A percentile compares a stretch with the other conserved stretches of the same genome.
Conservation (phyloP, 805 yeast species). For the Myxozyma vanderwaltii region DNA sequence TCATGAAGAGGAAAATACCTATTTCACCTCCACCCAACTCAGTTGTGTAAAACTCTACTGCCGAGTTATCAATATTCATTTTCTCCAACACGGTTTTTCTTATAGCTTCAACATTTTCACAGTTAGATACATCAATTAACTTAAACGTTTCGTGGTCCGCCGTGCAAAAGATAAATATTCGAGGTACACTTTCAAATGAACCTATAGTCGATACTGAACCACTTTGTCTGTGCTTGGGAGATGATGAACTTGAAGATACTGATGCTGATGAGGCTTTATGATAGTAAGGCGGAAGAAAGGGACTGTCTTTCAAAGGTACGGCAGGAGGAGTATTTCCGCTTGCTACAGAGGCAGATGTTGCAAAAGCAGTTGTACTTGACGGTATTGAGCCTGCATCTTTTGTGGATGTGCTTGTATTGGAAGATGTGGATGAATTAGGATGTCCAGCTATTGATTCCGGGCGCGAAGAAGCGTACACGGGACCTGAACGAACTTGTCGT, state of each 20-base stretch:
- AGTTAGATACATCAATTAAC: constrained; percentile 49
- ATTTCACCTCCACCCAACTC: constrained; percentile 29
- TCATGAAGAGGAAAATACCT: constrained; percentile 11
- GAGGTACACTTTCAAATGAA: constrained; percentile 2
- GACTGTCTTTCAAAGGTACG: background rate
- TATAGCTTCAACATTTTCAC: constrained; percentile 71
- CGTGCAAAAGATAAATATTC: constrained; percentile 55
- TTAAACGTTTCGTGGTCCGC: constrained; percentile 60
- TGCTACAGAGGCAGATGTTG: background rate
- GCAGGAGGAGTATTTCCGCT: background rate
- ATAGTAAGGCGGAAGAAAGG: background rate
- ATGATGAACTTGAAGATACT: background rate
- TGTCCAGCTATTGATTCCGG: background rate
- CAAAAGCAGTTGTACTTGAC: background rate
- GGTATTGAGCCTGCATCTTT: background rate
- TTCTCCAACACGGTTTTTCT: constrained; percentile 44
- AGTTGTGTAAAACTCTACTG: constrained; percentile 21
- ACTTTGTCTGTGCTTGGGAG: background rate
- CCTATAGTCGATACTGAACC: background rate
- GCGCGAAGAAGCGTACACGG: background rate
- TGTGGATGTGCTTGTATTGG: background rate
- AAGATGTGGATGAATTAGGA: background rate
- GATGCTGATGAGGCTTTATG: background rate
- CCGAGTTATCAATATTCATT: constrained; percentile 38
- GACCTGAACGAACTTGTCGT: constrained; percentile 12